Conservation (phyloP, 306 rosid genomes). For the Gastrolobium villosum region DNA sequence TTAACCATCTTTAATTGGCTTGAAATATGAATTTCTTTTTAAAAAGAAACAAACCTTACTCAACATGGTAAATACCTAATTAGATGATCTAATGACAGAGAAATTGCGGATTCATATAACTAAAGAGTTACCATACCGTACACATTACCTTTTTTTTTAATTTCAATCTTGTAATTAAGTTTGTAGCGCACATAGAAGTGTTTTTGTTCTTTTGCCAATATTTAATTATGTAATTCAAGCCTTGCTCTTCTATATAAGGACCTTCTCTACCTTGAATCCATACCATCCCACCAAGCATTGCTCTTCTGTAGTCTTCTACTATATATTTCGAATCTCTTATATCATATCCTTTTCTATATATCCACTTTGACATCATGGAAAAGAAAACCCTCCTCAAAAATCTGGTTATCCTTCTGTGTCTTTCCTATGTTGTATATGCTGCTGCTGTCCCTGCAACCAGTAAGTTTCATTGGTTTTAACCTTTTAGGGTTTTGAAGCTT, state of each 20-base stretch:
- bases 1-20: background rate
- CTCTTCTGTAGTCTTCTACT: slow-evolving; percentile 11
- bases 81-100: background rate
- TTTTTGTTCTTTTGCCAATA: slow-evolving; percentile 29
- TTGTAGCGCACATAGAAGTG: background rate
- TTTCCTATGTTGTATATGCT: slow-evolving; percentile 37
- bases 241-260: slow-evolving; percentile 47
- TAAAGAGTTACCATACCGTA: background rate
- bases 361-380: slow-evolving; percentile 45
- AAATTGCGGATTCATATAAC: background rate
- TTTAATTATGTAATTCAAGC: slow-evolving; percentile 35
- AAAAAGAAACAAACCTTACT: background rate
- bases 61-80: background rate
- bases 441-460: slow-evolving; percentile 51
- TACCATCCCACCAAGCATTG: slow-evolving; percentile 37
- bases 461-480: slow-evolving; percentile 44
- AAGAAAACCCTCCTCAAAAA: slow-evolving; percentile 40
- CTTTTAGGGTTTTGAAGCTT: slow-evolving; percentile 48
- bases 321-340: slow-evolving; percentile 5
- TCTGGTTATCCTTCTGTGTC: slow-evolving; percentile 40
- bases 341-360: background rate
- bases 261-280: slow-evolving; percentile 19
- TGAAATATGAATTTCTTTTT: background rate
- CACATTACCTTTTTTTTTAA: background rate
- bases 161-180: background rate